These are phyloP conservation scores for Aspergillus steynii DNA, from an alignment of 495 filamentous ascomycete species.

Conservation along the genomic window DNA sequence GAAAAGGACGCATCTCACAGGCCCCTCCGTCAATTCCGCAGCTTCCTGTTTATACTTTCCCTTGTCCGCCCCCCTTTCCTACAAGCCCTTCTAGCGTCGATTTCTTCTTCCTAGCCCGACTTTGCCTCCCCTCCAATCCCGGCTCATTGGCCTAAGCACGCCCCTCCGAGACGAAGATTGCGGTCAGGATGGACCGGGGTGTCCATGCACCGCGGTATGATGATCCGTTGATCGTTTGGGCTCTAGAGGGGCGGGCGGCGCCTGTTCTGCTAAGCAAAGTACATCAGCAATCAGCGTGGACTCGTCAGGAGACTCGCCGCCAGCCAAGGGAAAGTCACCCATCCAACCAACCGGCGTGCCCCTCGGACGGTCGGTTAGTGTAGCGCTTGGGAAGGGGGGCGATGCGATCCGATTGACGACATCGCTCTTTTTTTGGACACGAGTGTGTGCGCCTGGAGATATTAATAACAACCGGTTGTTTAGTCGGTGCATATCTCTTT, in stretches of 20 bases:
- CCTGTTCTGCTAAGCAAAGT: background rate
- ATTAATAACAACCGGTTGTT: constrained; percentile 2
- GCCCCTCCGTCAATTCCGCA: background rate
- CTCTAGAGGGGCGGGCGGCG: constrained; percentile 5
- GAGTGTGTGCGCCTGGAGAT: constrained; percentile 1
- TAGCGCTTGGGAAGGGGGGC: constrained; percentile 17
- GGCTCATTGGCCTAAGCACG: constrained; percentile 10
- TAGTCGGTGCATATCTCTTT: background rate
- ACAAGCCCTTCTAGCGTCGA: background rate
- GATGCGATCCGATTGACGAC: constrained; percentile 12
- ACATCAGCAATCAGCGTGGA: constrained; percentile 14
- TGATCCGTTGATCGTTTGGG: constrained; percentile 14
- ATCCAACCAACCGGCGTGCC: constrained; percentile 2
- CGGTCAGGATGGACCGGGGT: constrained; percentile 12
- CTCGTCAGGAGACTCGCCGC: constrained; percentile 25
- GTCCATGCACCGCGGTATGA: constrained; percentile 8
- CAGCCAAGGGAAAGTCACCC: constrained; percentile 11
- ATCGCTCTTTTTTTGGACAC: background rate
- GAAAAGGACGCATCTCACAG: background rate
- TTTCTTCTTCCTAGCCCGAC: background rate
- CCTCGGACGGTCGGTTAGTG: constrained; percentile 13
- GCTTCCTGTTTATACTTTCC: constrained; percentile 2
- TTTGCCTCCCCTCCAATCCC: constrained; percentile 10
- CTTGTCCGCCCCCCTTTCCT: no score
- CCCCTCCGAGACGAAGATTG: constrained; percentile 5